Evolutionary conservation across 352 stramenopile species (phyloP).

Genomic region (Globisporangium megalacanthum): DNA sequence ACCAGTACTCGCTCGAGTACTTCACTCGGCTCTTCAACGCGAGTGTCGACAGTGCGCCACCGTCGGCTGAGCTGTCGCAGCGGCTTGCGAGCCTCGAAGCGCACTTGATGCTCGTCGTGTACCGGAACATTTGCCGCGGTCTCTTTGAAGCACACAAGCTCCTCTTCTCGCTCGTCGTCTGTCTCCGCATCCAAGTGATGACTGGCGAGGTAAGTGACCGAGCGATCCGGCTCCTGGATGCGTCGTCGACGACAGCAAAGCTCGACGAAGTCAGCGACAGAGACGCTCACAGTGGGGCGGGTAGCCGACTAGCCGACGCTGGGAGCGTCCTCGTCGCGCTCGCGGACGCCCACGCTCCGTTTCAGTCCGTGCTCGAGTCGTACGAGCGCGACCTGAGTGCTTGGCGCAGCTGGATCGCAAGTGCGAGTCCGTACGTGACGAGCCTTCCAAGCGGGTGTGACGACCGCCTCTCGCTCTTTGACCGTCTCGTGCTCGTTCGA

Average conservation of each 20-base stretch:
- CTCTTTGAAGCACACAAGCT: conserved; percentile 64
- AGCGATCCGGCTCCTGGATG: conserved; percentile 37
- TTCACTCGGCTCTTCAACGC: conserved; percentile 59
- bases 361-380: conserved; percentile 27
- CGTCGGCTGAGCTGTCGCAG: conserved; percentile 19
- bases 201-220: conserved; percentile 24
- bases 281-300: neutral
- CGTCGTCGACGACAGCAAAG: neutral
- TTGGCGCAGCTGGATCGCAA: conserved; percentile 39
- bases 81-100: conserved; percentile 37
- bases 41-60: conserved; percentile 40
- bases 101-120: conserved; percentile 50
- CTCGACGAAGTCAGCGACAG: conserved; percentile 2
- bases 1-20: conserved; percentile 77
- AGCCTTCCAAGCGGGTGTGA: conserved; percentile 31
- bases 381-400: conserved; percentile 34
- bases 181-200: conserved; percentile 48
- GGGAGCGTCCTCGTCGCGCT: conserved; percentile 27
- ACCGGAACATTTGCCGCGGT: conserved; percentile 63
- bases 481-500: conserved; percentile 51
- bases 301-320: conserved; percentile 1
- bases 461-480: conserved; percentile 28
- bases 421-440: conserved; percentile 29
- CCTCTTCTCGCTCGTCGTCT: conserved; percentile 58
- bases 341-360: conserved; percentile 14